Percentiles rank a stretch among this genome's conserved stretches.
Conservation (phyloP, 148 eudicot genomes). For the Persicaria tinctoria region DNA sequence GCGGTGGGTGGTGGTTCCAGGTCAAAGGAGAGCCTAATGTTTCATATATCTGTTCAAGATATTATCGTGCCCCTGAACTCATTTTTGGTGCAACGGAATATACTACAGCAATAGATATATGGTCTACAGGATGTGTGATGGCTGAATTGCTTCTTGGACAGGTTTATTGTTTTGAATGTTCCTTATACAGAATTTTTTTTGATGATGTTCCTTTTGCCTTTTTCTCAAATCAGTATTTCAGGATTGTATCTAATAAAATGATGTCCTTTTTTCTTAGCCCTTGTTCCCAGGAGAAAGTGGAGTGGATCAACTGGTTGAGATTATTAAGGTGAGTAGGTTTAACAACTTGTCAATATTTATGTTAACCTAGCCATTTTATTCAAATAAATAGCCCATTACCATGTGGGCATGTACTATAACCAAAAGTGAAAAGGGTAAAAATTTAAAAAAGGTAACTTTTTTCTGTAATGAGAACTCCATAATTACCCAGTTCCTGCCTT, state of each 20-base stretch:
- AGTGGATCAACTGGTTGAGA: constrained; percentile 52
- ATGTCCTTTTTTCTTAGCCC: constrained; percentile 26
- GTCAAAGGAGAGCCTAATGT: constrained; percentile 56
- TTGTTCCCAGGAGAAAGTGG: constrained; percentile 56
- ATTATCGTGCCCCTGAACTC: constrained; percentile 50
- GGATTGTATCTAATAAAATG: not conserved
- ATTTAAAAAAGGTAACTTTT: not conserved
- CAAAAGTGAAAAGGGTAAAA: constrained; percentile 2
- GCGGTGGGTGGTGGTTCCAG: constrained; percentile 11
- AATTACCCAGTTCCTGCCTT: not conserved
- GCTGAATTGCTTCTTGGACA: constrained; percentile 50
- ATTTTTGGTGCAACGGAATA: constrained; percentile 52
- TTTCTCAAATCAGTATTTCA: not conserved
- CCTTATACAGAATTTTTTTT: not conserved
- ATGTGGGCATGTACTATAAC: not conserved
- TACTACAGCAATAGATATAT: constrained; percentile 44
- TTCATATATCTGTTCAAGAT: constrained; percentile 47
- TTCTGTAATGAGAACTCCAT: not conserved
- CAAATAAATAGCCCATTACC: not conserved
- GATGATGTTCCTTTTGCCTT: not conserved
- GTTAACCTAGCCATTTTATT: not conserved
- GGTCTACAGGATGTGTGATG: constrained; percentile 49
- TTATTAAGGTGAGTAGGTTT: constrained; percentile 33
- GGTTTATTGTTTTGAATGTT: constrained; percentile 16
- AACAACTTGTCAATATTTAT: not conserved